Base-by-base conservation (phyloP, 345 rosid genomes). In the Brassica juncea region DNA sequence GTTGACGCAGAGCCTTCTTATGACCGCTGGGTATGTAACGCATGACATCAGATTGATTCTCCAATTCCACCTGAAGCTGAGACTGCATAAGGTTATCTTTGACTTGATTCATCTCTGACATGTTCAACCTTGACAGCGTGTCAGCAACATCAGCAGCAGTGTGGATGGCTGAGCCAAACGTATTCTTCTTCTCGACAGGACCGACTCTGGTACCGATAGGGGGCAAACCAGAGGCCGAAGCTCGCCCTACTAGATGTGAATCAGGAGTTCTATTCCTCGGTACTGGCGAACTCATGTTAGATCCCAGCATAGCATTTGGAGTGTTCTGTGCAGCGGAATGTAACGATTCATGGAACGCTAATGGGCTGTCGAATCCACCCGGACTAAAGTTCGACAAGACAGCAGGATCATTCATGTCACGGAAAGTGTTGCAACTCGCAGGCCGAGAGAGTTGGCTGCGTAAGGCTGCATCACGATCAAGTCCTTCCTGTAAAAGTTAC, bases 241-340 rank as follows among this genome's bases (percentile, higher is more conserved):
- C 83, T 82, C 94, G 81, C 60, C 89, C 94, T 37, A 67, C 78
- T 47, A 86, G 70, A 81, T 88, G 86, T 39, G 84, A 83, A 68
- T 95, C 98, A 74, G 96, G 89, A 71, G 91, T 88, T 80, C 86
- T 82, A 80, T 86, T 91, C 80, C 94, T 88, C 8, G 95, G 84
- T 31, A 88, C 81, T 60, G 88, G 87, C 76, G 95, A 84, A 75
- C 59, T 49, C 55, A 49, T 49, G 55, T 5, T 49, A 4, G 55
- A n/a, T 49, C 55, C 55, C 6, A 49, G 55, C 16, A 49, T 49
- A 49, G 55, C 15, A 14, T 49, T 49, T n/a, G 55, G 19, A 49
- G 55, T 49, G 19, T 49, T 49, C 34, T 73, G 73, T 14, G 81
- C 82, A 39, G 92, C 83, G 74, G 90, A 75, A 66, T 76, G 84